Evolutionary conservation across 257 asterid species (phyloP).

Genomic region (Gentiana macrophylla): DNA sequence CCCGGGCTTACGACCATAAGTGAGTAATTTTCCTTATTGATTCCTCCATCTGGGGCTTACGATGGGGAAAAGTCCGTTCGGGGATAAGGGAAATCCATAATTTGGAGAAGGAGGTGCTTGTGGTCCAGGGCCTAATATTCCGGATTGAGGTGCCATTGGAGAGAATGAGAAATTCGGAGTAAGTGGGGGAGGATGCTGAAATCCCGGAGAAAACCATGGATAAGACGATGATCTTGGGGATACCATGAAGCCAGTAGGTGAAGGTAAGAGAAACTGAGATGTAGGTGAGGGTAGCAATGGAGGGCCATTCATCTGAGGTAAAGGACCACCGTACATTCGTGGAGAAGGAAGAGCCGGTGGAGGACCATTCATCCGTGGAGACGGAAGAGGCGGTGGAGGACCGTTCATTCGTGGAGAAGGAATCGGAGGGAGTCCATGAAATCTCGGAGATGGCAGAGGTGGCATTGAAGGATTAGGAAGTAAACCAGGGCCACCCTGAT

Average conservation of each 20-base stretch:
- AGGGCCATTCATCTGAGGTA: slow-evolving; percentile 46
- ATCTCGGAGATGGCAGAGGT: slow-evolving; percentile 39
- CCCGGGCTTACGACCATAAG: slow-evolving; percentile 48
- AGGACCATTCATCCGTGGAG: slow-evolving; percentile 33
- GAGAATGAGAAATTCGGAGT: slow-evolving; percentile 73
- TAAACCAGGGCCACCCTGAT: slow-evolving; percentile 19
- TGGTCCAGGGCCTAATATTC: slow-evolving; percentile 74
- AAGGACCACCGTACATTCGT: slow-evolving; percentile 53
- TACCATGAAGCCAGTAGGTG: slow-evolving; percentile 63
- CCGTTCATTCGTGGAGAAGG: slow-evolving; percentile 49
- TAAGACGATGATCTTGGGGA: slow-evolving; percentile 74
- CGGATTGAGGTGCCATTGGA: slow-evolving; percentile 47
- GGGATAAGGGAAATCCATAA: slow-evolving; percentile 77
- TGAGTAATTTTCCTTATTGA: slow-evolving; percentile 39
- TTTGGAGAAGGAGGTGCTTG: slow-evolving; percentile 85
- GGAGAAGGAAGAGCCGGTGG: slow-evolving; percentile 43
- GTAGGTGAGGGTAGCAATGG: slow-evolving; percentile 75
- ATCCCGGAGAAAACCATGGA: slow-evolving; percentile 80
- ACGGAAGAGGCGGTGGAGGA: slow-evolving; percentile 23
- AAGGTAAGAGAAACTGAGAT: slow-evolving; percentile 74
- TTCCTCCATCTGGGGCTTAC: slow-evolving; percentile 90
- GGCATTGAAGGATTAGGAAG: slow-evolving; percentile 33
- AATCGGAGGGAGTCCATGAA: slow-evolving; percentile 38
- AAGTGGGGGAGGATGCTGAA: slow-evolving; percentile 52
- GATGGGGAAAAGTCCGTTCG: slow-evolving; percentile 59